Conservation (phyloP, 768 basidiomycete genomes). For the Coprinellus micaceus region DNA sequence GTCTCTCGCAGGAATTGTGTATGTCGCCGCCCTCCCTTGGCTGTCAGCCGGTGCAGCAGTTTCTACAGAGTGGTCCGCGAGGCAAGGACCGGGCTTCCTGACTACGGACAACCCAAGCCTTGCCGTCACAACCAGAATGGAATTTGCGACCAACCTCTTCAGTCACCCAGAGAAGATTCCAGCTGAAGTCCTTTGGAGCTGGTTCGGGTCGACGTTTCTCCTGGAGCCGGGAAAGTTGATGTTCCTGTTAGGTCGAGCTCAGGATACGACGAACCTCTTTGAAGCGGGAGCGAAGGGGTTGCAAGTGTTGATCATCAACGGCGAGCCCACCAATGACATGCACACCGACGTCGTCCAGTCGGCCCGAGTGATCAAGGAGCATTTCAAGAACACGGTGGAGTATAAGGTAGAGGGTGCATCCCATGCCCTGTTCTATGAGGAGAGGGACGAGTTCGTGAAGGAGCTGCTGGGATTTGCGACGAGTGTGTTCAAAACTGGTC, state of each 20-base stretch:
- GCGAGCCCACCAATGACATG: background rate
- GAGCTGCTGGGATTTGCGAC: background rate
- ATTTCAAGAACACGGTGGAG: background rate
- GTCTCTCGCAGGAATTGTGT: background rate
- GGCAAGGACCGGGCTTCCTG: background rate
- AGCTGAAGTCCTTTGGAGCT: background rate
- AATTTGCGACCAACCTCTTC: background rate
- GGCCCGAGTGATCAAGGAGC: no score
- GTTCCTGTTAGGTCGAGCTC: background rate
- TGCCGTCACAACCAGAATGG: background rate
- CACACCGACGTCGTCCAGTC: no score
- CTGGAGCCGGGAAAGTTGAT: background rate
- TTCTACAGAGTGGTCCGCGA: background rate
- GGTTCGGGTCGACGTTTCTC: background rate
- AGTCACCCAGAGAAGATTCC: background rate
- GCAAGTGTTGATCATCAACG: background rate
- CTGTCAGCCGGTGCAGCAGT: background rate
- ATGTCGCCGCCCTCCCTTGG: background rate
- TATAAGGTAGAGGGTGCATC: background rate
- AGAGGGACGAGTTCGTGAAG: background rate
- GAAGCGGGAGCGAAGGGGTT: background rate
- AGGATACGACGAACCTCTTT: background rate
- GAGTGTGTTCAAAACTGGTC: background rate
- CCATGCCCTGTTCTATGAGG: slow-evolving; percentile 2
- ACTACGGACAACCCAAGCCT: background rate